Evolutionary conservation across 345 rosid species (phyloP).

Genomic region (Euphorbia tirucalli): DNA sequence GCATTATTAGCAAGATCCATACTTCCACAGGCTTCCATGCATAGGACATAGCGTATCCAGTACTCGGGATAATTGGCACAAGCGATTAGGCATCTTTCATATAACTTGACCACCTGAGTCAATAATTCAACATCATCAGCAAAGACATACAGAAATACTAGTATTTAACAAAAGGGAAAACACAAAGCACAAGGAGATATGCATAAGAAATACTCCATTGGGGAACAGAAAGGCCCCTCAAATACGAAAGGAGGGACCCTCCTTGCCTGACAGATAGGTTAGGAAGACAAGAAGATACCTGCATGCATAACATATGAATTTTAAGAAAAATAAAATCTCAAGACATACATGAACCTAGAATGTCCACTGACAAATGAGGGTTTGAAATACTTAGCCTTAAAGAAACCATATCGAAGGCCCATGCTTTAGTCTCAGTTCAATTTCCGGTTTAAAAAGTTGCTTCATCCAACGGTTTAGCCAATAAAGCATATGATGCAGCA

Average conservation of each 20-base stretch:
- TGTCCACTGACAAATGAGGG: slow-evolving; percentile 73
- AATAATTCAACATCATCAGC: slow-evolving; percentile 24
- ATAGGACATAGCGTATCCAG: slow-evolving; percentile 82
- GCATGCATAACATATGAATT: slow-evolving; percentile 93
- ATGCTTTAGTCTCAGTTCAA: slow-evolving; percentile 94
- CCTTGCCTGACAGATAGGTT: slow-evolving; percentile 93
- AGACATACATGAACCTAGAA: slow-evolving; percentile 65
- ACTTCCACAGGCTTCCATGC: slow-evolving; percentile 77
- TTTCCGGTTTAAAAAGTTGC: slow-evolving; percentile 90
- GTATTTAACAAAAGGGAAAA: slow-evolving; percentile 26
- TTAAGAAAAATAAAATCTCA: slow-evolving; percentile 53
- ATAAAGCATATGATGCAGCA: slow-evolving; percentile 93
- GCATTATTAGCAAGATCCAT: slow-evolving; percentile 89
- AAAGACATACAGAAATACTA: slow-evolving; percentile 10
- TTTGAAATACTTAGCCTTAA: slow-evolving; percentile 95
- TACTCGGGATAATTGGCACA: slow-evolving; percentile 95
- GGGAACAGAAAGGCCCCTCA: slow-evolving; percentile 90
- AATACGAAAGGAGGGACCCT: slow-evolving; percentile 83
- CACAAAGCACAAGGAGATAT: slow-evolving; percentile 66
- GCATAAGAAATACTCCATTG: slow-evolving; percentile 84
- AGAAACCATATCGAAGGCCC: slow-evolving; percentile 87
- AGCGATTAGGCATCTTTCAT: slow-evolving; percentile 92
- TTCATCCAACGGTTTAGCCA: slow-evolving; percentile 99
- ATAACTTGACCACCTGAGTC: slow-evolving; percentile 79
- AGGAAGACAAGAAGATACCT: slow-evolving; percentile 93